Evolutionary conservation across 2,329 filamentous ascomycete genomes (phyloP), one percentile per base, ranked within the genome.

Genomic region (Botryotinia calthae): DNA sequence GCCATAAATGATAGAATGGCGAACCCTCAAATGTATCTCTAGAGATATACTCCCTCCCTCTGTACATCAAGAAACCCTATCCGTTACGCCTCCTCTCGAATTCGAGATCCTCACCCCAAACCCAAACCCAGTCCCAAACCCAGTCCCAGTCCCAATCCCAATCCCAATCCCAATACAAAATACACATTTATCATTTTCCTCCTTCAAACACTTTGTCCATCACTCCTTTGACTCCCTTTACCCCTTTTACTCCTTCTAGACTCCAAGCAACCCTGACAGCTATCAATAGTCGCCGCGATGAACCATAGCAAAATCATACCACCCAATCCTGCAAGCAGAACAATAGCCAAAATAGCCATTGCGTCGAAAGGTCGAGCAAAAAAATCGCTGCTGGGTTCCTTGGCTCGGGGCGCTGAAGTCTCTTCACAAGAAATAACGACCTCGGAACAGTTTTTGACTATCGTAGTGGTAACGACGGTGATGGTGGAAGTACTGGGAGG

Each of bases 301-400:
- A 51, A 14, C 22, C 48, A n/a, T 14, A 51, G 1, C 25, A 51
- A 51, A 51, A 14, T 6, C 10, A 51, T 3, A n/a, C 4, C 10
- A 25, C 48, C 48, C 4, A 25, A 25, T 51, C 48, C 22, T 10
- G 2, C 1, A n/a, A 51, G 22, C 48, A 51, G 4, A 51, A 51
- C 1, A n/a, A n/a, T 14, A n/a, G 5, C 22, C 48, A 0, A 12
- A n/a, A 51, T 25, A 1, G 22, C 48, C 1, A 25, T 1, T 14
- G 22, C 22, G 10, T 51, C 48, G 4, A 51, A 4, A 10, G 10
- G 22, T 25, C 22, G 22, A 51, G 22, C 22, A n/a, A n/a, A n/a
- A 14, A n/a, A 51, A 51, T 22, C 22, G 14, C 22, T 0, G 10
- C 10, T 0, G 1, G 48, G 14, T 51, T 25, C 22, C 4, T 12